Percentiles rank a stretch among this genome's conserved stretches.
Conservation (phyloP, 768 basidiomycete species). For the Phanerochaete sordida region DNA sequence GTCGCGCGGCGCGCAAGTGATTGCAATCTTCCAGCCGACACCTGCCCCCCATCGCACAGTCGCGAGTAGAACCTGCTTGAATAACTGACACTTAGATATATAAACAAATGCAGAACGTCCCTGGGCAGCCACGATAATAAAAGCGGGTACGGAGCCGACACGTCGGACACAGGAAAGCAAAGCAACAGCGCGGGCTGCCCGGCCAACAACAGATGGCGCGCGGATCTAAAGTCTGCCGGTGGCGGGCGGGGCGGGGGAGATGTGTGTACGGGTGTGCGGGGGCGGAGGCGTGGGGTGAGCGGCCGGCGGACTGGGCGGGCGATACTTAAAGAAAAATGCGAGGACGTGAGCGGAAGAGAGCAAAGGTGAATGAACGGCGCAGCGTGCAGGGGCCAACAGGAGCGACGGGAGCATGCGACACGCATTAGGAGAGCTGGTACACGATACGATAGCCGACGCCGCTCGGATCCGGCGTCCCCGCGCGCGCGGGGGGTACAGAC, state of each 20-base stretch:
- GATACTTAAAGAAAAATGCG: background rate
- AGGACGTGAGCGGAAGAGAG: background rate
- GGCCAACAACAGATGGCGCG: background rate
- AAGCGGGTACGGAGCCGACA: too few relatives aligned
- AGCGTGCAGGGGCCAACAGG: background rate
- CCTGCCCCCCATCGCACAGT: too few relatives aligned
- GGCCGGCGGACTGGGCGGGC: background rate
- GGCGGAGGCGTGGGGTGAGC: background rate
- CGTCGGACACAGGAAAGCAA: background rate
- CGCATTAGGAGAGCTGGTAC: conserved; percentile 2
- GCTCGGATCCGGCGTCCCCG: background rate
- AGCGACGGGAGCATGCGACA: background rate
- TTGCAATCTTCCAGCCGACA: too few relatives aligned
- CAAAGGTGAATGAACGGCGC: background rate
- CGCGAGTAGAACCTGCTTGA: background rate
- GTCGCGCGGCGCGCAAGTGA: too few relatives aligned
- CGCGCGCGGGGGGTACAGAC: background rate
- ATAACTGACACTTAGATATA: background rate
- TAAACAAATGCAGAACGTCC: background rate
- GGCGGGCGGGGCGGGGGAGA: background rate
- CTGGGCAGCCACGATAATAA: background rate
- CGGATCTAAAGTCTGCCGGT: background rate
- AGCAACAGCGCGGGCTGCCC: background rate
- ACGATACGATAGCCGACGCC: background rate
- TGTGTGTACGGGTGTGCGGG: background rate